Evolutionary conservation across 371 early-diverging fungal genomes (phyloP).

Genomic region (Phascolomyces articulosus): DNA sequence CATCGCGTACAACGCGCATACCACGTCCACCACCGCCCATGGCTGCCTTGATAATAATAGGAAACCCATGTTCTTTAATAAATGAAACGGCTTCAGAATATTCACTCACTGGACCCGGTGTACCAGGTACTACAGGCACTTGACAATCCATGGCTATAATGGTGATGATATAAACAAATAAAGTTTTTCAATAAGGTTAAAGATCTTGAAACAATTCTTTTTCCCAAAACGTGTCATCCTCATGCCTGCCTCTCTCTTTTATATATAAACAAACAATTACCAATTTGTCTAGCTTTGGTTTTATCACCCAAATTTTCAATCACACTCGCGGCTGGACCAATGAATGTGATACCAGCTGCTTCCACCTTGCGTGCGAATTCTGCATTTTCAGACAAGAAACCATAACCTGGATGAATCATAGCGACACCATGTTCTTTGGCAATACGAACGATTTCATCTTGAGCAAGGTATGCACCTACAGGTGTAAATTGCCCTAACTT

Average conservation of each 20-base stretch:
- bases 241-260: neutral
- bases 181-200: neutral
- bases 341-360: slow-evolving; percentile 90
- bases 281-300: slow-evolving; percentile 88
- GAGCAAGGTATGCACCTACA: slow-evolving; percentile 92
- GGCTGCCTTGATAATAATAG: slow-evolving; percentile 96
- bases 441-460: slow-evolving; percentile 88
- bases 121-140: slow-evolving; percentile 89
- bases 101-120: slow-evolving; percentile 82
- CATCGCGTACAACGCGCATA: slow-evolving; percentile 89
- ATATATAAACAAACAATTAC: too few relatives aligned
- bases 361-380: slow-evolving; percentile 88
- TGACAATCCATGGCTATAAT: slow-evolving; percentile 71
- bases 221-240: too few relatives aligned
- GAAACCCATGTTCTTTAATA: slow-evolving; percentile 83
- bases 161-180: slow-evolving; percentile 16
- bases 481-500: slow-evolving; percentile 80
- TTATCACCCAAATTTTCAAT: slow-evolving; percentile 94
- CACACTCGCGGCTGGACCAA: slow-evolving; percentile 86
- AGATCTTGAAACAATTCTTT: neutral
- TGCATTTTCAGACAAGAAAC: slow-evolving; percentile 91
- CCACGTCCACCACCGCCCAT: slow-evolving; percentile 99
- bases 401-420: slow-evolving; percentile 90
- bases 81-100: slow-evolving; percentile 72
- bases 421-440: slow-evolving; percentile 81